These are phyloP conservation scores for Pseudocercospora musae DNA, from an alignment of 2,329 filamentous ascomycete species.

Conservation along the genomic window DNA sequence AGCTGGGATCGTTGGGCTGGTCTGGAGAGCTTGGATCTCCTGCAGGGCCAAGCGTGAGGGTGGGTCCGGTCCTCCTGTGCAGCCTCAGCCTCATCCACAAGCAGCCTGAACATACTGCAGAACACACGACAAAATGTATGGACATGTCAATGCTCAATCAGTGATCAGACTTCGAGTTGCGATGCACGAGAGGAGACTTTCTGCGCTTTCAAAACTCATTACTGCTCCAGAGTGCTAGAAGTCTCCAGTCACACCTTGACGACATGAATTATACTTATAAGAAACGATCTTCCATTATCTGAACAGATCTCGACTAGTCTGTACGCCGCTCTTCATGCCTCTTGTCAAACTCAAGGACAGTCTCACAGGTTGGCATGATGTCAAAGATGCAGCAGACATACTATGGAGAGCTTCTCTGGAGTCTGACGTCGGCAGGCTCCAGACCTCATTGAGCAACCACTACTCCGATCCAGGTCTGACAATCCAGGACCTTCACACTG, in stretches of 20 bases:
- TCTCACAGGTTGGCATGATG: neutral
- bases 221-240: neutral
- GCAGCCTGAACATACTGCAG: too few relatives aligned
- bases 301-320: neutral
- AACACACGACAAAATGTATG: too few relatives aligned
- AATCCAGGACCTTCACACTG: neutral
- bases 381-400: neutral
- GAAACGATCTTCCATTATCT: neutral
- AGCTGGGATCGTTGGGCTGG: neutral
- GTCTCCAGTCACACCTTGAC: neutral
- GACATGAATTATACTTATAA: neutral
- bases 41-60: neutral
- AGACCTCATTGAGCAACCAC: neutral
- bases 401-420: neutral
- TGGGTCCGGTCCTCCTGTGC: too few relatives aligned
- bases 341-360: neutral
- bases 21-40: neutral
- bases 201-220: neutral
- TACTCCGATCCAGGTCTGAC: neutral
- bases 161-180: neutral
- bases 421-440: neutral
- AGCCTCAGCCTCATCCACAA: too few relatives aligned
- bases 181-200: neutral
- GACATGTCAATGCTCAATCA: too few relatives aligned
- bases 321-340: neutral